Evolutionary conservation across 2,329 filamentous ascomycete genomes (phyloP).

Genomic region (Tolypocladium tropicale): DNA sequence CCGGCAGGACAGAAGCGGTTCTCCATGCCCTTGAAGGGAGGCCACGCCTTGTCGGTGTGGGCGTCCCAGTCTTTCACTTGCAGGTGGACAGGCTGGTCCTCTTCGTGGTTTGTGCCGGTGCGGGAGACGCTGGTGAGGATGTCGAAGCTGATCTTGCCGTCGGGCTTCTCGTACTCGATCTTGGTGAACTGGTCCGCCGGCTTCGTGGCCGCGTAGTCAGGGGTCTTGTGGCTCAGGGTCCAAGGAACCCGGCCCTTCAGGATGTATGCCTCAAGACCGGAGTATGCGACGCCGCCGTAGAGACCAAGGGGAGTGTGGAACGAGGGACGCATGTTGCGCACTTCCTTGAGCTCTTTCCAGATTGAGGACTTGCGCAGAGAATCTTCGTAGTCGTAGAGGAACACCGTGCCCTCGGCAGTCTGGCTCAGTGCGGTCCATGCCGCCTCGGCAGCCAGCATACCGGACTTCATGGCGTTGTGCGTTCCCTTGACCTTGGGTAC

Average conservation of each 20-base stretch:
- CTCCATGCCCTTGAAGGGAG: constrained; percentile 83
- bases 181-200: constrained; percentile 68
- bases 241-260: constrained; percentile 80
- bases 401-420: constrained; percentile 58
- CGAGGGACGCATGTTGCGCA: constrained; percentile 94
- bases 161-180: constrained; percentile 95
- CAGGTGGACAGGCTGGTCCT: constrained; percentile 93
- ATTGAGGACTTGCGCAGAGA: constrained; percentile 75
- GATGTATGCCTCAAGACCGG: constrained; percentile 81
- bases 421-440: constrained; percentile 64
- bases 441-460: constrained; percentile 91
- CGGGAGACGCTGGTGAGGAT: constrained; percentile 91
- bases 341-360: constrained; percentile 89
- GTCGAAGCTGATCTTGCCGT: constrained; percentile 90
- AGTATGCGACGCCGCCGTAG: constrained; percentile 86
- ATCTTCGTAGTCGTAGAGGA: constrained; percentile 92
- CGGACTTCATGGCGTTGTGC: constrained; percentile 94
- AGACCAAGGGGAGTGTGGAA: constrained; percentile 84
- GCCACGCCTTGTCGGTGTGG: constrained; percentile 75
- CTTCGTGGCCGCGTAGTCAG: constrained; percentile 72
- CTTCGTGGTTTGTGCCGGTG: constrained; percentile 96
- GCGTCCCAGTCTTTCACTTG: constrained; percentile 93
- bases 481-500: constrained; percentile 98
- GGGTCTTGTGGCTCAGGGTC: constrained; percentile 77
- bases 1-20: constrained; percentile 95